Conservation (phyloP, 805 yeast species). For the Pichia eremophila region DNA sequence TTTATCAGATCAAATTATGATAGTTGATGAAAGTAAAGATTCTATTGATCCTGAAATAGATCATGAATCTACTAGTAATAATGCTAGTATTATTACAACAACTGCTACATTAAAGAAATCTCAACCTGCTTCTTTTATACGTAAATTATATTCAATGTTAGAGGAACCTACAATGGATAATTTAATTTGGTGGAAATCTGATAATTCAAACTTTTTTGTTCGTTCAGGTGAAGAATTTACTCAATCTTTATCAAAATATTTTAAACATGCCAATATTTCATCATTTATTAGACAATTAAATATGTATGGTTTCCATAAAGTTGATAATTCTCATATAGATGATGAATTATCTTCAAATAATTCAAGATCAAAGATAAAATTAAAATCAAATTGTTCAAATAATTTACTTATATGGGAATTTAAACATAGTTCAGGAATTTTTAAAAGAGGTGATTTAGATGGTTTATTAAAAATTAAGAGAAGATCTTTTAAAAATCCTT, state of each 20-base stretch:
- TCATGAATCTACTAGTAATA: neutral
- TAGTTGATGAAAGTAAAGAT: neutral
- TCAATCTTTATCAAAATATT: slow-evolving; percentile 55
- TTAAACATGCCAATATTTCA: slow-evolving; percentile 75
- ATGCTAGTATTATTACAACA: neutral
- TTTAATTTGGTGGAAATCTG: slow-evolving; percentile 76
- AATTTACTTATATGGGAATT: slow-evolving; percentile 62
- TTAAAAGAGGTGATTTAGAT: slow-evolving; percentile 73
- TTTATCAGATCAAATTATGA: too few species aligned
- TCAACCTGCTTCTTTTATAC: slow-evolving; percentile 52
- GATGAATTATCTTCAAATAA: neutral
- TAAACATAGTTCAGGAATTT: slow-evolving; percentile 69
- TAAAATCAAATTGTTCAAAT: neutral
- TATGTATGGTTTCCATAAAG: slow-evolving; percentile 79
- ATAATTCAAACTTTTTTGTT: slow-evolving; percentile 62
- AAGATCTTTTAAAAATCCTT: slow-evolving; percentile 37
- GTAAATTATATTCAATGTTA: slow-evolving; percentile 83
- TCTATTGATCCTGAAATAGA: neutral
- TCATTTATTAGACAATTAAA: slow-evolving; percentile 71
- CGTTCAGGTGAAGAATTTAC: slow-evolving; percentile 82
- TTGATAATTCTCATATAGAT: slow-evolving; percentile 33
- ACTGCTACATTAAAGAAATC: slow-evolving; percentile 1
- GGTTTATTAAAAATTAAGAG: slow-evolving; percentile 69
- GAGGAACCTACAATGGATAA: slow-evolving; percentile 66
- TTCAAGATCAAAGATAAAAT: slow-evolving; percentile 3